Evolutionary conservation across 805 yeast genomes (phyloP).

Genomic region (Candida boidinii): DNA sequence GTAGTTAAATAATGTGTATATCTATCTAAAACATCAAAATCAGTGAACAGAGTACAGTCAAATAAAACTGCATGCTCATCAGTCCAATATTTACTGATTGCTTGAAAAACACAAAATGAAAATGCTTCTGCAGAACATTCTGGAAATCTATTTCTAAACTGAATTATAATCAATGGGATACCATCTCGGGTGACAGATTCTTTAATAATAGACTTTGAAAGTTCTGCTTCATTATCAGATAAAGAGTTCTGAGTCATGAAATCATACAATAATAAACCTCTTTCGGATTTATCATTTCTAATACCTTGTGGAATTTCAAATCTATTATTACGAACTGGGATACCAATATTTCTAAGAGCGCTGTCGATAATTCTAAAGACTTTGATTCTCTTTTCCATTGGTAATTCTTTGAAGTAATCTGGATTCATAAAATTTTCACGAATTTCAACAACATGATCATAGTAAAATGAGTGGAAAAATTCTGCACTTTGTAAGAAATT

Average conservation of each 20-base stretch:
- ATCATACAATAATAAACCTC: constrained; percentile 50
- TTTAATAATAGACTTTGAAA: constrained; percentile 41
- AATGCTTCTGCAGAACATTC: constrained; percentile 39
- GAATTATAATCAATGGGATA: constrained; percentile 53
- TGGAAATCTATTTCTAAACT: constrained; percentile 30
- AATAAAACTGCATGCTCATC: constrained; percentile 50
- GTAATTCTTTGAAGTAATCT: constrained; percentile 1
- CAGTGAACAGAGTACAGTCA: constrained; percentile 57
- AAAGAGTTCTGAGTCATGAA: constrained; percentile 64
- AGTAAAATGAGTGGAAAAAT: constrained; percentile 38
- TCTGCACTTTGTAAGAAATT: no score
- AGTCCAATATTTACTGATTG: constrained; percentile 65
- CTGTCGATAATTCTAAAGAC: constrained; percentile 37
- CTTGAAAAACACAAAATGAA: constrained; percentile 53
- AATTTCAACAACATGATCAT: constrained; percentile 35
- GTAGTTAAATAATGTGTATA: constrained; percentile 12
- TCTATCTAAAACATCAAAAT: constrained; percentile 6
- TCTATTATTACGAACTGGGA: constrained; percentile 47
- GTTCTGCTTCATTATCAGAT: constrained; percentile 37
- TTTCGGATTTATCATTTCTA: constrained; percentile 36
- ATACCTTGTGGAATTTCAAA: constrained; percentile 49
- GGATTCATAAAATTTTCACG: constrained; percentile 8
- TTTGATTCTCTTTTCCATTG: constrained; percentile 11
- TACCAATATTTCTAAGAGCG: constrained; percentile 42
- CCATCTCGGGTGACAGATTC: constrained; percentile 70